phyloP scores from a whole-genome alignment of 73 alveolate species.

The Blepharisma stoltei region DNA sequence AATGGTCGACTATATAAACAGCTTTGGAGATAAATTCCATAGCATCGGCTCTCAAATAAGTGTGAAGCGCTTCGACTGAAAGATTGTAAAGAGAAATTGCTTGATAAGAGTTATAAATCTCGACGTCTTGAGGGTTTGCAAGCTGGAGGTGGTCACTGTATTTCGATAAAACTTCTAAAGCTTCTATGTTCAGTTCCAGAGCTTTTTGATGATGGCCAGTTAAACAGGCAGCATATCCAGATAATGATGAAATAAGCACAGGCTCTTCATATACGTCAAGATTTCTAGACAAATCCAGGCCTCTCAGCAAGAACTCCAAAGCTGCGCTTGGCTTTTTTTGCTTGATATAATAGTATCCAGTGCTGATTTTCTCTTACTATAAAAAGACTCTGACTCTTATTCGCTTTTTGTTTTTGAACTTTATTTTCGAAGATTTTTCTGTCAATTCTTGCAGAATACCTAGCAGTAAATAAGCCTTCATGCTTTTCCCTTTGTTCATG shows the following conservation, averaged over 20 bases:
- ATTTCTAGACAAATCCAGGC: not conserved
- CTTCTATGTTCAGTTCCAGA: not conserved
- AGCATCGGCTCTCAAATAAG: conserved; percentile 13
- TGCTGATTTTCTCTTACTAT: conserved; percentile 7
- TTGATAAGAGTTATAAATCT: not conserved
- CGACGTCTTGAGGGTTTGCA: not conserved
- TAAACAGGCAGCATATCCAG: not conserved
- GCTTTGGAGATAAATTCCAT: not conserved
- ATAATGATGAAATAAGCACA: not conserved
- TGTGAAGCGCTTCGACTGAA: not conserved
- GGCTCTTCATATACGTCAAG: not conserved
- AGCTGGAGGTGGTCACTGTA: not conserved
- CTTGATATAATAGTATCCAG: not conserved
- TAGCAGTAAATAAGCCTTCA: not conserved
- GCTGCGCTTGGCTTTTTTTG: conserved; percentile 26
- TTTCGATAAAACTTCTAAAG: not conserved
- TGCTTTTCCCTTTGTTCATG: not conserved
- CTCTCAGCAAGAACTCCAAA: conserved; percentile 13
- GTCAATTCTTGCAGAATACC: not conserved
- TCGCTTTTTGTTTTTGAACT: not conserved
- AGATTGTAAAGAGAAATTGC: conserved; percentile 11
- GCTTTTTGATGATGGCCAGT: not conserved
- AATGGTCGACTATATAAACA: not conserved
- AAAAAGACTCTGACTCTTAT: not conserved
- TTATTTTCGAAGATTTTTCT: not conserved